phyloP scores from a whole-genome alignment of 169 alveolate genomes.

The Plasmodium vivax region DNA sequence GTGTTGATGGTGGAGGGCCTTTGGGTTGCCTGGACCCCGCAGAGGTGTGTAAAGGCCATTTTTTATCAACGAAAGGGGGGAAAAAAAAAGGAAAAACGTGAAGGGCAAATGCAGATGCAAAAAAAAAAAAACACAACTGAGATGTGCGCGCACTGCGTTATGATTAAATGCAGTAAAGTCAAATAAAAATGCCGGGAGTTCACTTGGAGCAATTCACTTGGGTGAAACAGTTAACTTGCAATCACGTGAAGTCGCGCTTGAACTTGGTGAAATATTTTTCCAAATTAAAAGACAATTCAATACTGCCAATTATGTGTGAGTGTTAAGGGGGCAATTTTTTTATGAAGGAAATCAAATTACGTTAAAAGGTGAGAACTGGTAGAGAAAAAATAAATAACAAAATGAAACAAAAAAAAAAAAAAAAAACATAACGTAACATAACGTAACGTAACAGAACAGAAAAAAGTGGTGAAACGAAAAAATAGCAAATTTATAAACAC shows the following conservation, averaged over 20 bases:
- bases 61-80: neutral
- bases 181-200: neutral
- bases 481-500: neutral
- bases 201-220: slow-evolving; percentile 6
- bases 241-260: neutral
- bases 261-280: neutral
- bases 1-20: slow-evolving; percentile 34
- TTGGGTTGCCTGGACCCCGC: slow-evolving; percentile 31
- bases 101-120: neutral
- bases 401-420: neutral
- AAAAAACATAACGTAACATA: neutral
- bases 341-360: slow-evolving; percentile 12
- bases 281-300: slow-evolving; percentile 33
- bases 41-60: slow-evolving; percentile 49
- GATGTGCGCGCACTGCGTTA: neutral
- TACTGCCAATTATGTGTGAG: neutral
- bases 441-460: neutral
- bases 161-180: neutral
- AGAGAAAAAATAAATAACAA: slow-evolving; percentile 29
- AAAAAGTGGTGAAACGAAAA: neutral
- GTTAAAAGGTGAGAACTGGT: slow-evolving; percentile 17
- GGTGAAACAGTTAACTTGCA: slow-evolving; percentile 15
- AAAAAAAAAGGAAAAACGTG: neutral
- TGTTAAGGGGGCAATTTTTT: neutral
- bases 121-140: slow-evolving; percentile 10